These are phyloP conservation scores for Naganishia friedmannii DNA, from an alignment of 768 basidiomycete genomes.

Conservation along the genomic window DNA sequence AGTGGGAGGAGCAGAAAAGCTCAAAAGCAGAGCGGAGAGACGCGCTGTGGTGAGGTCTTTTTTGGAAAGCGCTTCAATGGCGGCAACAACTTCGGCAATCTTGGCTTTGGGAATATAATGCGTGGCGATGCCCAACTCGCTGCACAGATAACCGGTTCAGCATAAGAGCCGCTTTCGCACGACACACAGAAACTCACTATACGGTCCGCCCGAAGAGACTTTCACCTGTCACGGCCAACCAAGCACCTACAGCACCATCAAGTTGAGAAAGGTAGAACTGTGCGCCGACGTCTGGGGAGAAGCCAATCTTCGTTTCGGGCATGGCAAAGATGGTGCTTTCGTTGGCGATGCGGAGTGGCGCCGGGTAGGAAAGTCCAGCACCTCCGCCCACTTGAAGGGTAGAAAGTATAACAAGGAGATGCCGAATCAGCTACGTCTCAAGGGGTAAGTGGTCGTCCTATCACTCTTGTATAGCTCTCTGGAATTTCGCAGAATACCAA, in stretches of 20 bases:
- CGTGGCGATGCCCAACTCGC: slow-evolving; percentile 88
- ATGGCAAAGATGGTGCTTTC: slow-evolving; percentile 88
- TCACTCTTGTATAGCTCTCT: too few relatives aligned
- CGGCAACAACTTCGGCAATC: slow-evolving; percentile 67
- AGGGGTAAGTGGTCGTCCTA: too few relatives aligned
- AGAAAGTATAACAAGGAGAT: slow-evolving; percentile 18
- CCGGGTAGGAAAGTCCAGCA: slow-evolving; percentile 77
- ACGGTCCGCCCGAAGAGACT: slow-evolving; percentile 72
- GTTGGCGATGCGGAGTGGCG: slow-evolving; percentile 87
- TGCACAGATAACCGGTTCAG: slow-evolving; percentile 46
- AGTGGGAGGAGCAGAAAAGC: slow-evolving; percentile 55
- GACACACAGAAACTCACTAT: slow-evolving; percentile 62
- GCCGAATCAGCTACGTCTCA: neutral
- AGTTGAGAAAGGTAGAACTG: slow-evolving; percentile 82
- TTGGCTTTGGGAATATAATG: slow-evolving; percentile 81
- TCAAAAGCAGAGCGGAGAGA: slow-evolving; percentile 62
- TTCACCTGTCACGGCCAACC: slow-evolving; percentile 79
- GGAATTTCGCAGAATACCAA: too few relatives aligned
- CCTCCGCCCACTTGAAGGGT: slow-evolving; percentile 81
- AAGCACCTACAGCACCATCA: slow-evolving; percentile 91
- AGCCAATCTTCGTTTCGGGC: slow-evolving; percentile 71
- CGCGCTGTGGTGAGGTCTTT: slow-evolving; percentile 47
- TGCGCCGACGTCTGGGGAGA: slow-evolving; percentile 82
- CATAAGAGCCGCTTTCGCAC: neutral
- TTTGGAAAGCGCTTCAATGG: slow-evolving; percentile 58